phyloP scores from a whole-genome alignment of 2,329 filamentous ascomycete species.

The Fonsecaea multimorphosa region DNA sequence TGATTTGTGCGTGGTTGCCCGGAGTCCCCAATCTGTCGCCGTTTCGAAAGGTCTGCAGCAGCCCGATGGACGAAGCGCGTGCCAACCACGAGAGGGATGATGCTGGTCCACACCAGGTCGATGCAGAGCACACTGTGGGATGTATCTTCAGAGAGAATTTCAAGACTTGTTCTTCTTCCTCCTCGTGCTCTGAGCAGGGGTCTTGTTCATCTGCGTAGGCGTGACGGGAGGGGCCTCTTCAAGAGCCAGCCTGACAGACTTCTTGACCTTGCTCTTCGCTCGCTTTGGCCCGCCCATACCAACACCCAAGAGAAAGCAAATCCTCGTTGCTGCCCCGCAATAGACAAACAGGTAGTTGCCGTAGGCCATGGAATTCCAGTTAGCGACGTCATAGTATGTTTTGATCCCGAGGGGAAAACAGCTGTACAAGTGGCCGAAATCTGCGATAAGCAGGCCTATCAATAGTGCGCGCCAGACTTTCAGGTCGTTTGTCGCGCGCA shows the following conservation, averaged over 20 bases:
- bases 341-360: conserved; percentile 76
- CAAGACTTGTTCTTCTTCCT: conserved; percentile 33
- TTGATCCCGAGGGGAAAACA: conserved; percentile 63
- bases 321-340: conserved; percentile 64
- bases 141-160: too few species aligned
- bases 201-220: conserved; percentile 32
- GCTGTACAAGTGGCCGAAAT: conserved; percentile 75
- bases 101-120: background rate
- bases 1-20: too few species aligned
- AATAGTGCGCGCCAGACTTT: conserved; percentile 74
- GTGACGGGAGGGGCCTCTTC: conserved; percentile 26
- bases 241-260: conserved; percentile 25
- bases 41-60: background rate
- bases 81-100: background rate
- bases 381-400: conserved; percentile 67
- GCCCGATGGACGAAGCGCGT: background rate
- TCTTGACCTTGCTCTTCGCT: conserved; percentile 30
- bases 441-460: conserved; percentile 72
- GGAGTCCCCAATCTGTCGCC: background rate
- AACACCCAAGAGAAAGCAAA: conserved; percentile 65
- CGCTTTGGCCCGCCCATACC: conserved; percentile 46
- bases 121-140: background rate
- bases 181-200: conserved; percentile 34
- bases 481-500: conserved; percentile 71
- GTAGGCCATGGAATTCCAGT: conserved; percentile 72